A percentile compares a stretch with the other conserved stretches of the same genome.
These are phyloP conservation scores for Globisporangium emineosum DNA, from an alignment of 352 stramenopile species.

Conservation along the genomic window DNA sequence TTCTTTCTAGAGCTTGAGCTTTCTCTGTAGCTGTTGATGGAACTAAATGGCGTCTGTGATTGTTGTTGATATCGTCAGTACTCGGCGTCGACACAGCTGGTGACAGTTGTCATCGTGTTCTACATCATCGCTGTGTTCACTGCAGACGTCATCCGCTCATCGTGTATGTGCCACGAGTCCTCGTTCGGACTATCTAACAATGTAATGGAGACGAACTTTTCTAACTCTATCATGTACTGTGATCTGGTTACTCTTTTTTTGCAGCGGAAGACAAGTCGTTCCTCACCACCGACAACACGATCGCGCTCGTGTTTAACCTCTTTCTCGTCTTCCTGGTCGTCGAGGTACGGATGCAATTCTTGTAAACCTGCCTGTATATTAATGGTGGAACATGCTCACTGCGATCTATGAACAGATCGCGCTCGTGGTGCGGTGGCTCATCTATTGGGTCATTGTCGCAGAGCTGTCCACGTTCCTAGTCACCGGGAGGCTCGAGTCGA, in stretches of 20 bases:
- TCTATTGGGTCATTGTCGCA: constrained; percentile 54
- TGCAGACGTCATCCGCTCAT: constrained; percentile 18
- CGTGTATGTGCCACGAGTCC: constrained; percentile 4
- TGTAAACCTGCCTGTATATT: not conserved
- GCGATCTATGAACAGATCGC: constrained; percentile 29
- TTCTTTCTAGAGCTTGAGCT: not conserved
- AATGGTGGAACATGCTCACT: not conserved
- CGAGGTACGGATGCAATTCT: constrained; percentile 23
- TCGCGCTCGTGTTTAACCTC: constrained; percentile 18
- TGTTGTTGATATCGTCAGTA: constrained; percentile 22
- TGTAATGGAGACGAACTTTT: no score
- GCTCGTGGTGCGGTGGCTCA: constrained; percentile 49
- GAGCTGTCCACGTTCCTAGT: constrained; percentile 26
- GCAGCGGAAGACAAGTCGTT: constrained; percentile 11
- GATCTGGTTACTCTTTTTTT: not conserved
- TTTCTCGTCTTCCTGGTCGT: constrained; percentile 23
- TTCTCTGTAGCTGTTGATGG: not conserved
- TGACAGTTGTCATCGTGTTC: constrained; percentile 52
- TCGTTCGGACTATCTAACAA: no score
- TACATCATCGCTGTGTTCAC: constrained; percentile 53
- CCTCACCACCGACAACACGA: constrained; percentile 11
- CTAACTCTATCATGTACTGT: not conserved
- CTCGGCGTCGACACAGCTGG: constrained; percentile 42
- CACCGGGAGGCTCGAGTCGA: constrained; percentile 17
- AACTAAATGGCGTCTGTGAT: not conserved